Evolutionary conservation across 2,329 filamentous ascomycete species (phyloP).

Genomic region (Exophiala phaeomuriformis): DNA sequence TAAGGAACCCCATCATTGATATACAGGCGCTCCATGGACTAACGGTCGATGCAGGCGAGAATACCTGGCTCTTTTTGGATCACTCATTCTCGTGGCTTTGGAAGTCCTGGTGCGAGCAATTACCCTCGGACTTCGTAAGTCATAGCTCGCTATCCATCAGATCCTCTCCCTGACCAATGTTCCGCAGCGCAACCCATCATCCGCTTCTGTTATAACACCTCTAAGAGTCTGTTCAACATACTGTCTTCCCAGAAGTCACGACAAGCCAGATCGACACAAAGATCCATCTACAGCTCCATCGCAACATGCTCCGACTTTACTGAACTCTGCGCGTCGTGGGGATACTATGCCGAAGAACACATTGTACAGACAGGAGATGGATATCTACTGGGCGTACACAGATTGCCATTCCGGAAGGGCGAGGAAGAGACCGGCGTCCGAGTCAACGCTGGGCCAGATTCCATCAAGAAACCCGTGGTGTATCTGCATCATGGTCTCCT

Average conservation of each 20-base stretch:
- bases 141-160: background rate
- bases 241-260: slow-evolving; percentile 64
- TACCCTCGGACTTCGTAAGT: slow-evolving; percentile 77
- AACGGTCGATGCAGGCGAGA: slow-evolving; percentile 54
- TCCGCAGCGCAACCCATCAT: slow-evolving; percentile 67
- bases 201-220: slow-evolving; percentile 71
- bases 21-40: background rate
- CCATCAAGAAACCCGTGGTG: slow-evolving; percentile 72
- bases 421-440: slow-evolving; percentile 43
- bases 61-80: slow-evolving; percentile 78
- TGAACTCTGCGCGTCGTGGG: slow-evolving; percentile 84
- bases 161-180: slow-evolving; percentile 11
- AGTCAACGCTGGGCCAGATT: slow-evolving; percentile 64
- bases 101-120: slow-evolving; percentile 78
- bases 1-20: slow-evolving; percentile 27
- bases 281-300: slow-evolving; percentile 65
- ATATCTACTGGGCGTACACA: slow-evolving; percentile 82
- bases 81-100: slow-evolving; percentile 71
- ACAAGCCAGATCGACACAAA: slow-evolving; percentile 60
- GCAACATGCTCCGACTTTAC: slow-evolving; percentile 85
- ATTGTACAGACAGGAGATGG: slow-evolving; percentile 91
- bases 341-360: slow-evolving; percentile 92
- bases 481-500: slow-evolving; percentile 93
- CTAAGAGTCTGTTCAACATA: slow-evolving; percentile 72
- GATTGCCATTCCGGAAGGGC: slow-evolving; percentile 72